Base-by-base conservation (phyloP, 2,329 filamentous ascomycete species). In the Cephalotrichum gorgonifer region DNA sequence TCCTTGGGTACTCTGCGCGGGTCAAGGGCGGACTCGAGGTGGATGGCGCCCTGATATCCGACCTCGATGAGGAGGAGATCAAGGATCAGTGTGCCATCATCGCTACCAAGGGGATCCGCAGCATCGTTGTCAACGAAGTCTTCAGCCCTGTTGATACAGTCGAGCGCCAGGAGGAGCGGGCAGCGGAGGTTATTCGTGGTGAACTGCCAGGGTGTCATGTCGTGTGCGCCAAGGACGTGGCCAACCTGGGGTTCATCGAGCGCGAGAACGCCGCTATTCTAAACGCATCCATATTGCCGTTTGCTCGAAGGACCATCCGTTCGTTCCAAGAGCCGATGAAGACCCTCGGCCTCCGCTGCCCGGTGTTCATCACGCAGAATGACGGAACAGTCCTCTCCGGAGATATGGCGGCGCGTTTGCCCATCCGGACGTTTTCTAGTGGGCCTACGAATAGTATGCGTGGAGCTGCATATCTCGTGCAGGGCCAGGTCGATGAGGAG, bases 241-340 rank as follows among this genome's bases (percentile, higher is more conserved):
- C 73, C 14, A 77, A 70, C 53, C 60, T 75, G 11, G 75, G 65
- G 35, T 78, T 80, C 48, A 62, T 82, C 7, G 79, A 82, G 61
- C 69, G 81, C 33, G 81, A 84, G 59, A 84, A 84, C 55, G 79
- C 80, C 0, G 73, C 77, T 2, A 79, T 84, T 17, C 64, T 85
- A 20, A 84, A 85, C 54, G 80, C 79, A 0, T 73, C 78, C 2
- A 79, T 84, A 30, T 63, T 82, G 11, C 58, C 68, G 0, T 81
- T 81, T 56, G 79, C 78, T 0, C 67, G 70, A 15, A 68, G 68
- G 53, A 82, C 78, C 0, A 80, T 82, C 52, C 64, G 63, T 9
- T 72, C 72, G 1, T 83, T 84, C 54, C 66, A 73, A 23, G 64
- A 67, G 33, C 27, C 46, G 5, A n/a, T 49, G 1, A 22, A 26